Conservation (phyloP, 2,329 filamentous ascomycete species). For the Thermothelomyces thermophilus region DNA sequence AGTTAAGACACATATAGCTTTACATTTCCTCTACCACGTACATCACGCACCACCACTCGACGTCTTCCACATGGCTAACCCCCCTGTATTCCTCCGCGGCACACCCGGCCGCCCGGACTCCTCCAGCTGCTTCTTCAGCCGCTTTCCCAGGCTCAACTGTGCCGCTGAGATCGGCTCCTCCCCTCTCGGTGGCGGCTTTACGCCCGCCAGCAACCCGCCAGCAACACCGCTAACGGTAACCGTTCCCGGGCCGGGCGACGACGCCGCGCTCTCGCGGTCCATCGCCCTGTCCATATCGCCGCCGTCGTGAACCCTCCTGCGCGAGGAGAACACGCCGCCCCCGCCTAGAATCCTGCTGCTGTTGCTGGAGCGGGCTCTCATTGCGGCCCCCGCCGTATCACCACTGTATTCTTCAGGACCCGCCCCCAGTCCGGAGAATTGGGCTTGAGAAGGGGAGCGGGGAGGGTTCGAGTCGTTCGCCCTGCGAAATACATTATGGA, state of each 20-base stretch:
- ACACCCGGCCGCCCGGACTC: constrained; percentile 41
- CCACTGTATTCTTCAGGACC: too few relatives aligned
- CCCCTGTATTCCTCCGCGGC: constrained; percentile 31
- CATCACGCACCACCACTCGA: not conserved
- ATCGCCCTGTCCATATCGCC: constrained; percentile 27
- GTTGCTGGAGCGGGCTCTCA: too few relatives aligned
- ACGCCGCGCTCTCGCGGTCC: constrained; percentile 32
- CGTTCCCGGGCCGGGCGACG: constrained; percentile 10
- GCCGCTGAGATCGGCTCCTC: constrained; percentile 36
- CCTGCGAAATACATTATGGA: constrained; percentile 6
- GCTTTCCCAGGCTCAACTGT: constrained; percentile 43
- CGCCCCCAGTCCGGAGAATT: not conserved
- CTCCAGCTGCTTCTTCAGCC: constrained; percentile 43
- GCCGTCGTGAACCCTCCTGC: constrained; percentile 13
- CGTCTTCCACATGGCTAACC: constrained; percentile 22
- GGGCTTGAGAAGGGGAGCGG: not conserved
- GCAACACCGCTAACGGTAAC: not conserved
- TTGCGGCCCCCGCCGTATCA: too few relatives aligned
- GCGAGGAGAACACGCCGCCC: not conserved
- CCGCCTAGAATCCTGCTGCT: not conserved
- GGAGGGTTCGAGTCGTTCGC: not conserved
- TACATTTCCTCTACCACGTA: not conserved
- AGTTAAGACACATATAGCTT: too few relatives aligned
- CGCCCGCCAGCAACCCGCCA: constrained; percentile 5
- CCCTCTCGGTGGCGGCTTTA: constrained; percentile 24